A percentile compares a stretch with the other conserved stretches of the same genome.
These are phyloP conservation scores for Eucalyptus erythrocorys DNA, from an alignment of 345 rosid genomes.

Conservation along the genomic window DNA sequence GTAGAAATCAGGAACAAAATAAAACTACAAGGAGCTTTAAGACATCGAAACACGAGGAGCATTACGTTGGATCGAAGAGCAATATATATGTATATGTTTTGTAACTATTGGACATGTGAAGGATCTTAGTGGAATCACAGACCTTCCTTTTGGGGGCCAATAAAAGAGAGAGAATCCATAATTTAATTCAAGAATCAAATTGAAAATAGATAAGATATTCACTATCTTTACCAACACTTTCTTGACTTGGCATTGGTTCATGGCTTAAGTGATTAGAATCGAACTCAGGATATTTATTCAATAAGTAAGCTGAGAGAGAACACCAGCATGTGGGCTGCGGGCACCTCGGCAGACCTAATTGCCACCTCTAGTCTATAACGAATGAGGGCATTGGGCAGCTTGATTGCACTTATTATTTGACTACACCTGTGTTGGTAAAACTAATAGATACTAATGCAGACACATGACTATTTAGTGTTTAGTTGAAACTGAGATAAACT, in stretches of 20 bases:
- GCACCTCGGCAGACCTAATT: neutral
- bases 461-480: neutral
- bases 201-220: neutral
- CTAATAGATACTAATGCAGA: too few relatives aligned
- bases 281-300: neutral
- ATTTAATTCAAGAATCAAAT: neutral
- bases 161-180: neutral
- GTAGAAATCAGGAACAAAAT: fast-evolving
- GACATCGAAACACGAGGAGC: neutral
- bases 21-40: neutral
- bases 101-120: neutral
- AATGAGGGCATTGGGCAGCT: neutral
- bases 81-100: neutral
- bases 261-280: neutral
- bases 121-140: neutral
- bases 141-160: neutral
- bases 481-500: neutral
- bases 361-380: neutral
- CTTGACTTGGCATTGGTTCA: neutral
- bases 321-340: neutral
- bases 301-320: neutral
- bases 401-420: neutral
- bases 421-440: neutral
- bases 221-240: neutral
- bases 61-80: neutral